These are phyloP conservation scores for Lachancea fermentati DNA, from an alignment of 805 yeast species.

Conservation along the genomic window DNA sequence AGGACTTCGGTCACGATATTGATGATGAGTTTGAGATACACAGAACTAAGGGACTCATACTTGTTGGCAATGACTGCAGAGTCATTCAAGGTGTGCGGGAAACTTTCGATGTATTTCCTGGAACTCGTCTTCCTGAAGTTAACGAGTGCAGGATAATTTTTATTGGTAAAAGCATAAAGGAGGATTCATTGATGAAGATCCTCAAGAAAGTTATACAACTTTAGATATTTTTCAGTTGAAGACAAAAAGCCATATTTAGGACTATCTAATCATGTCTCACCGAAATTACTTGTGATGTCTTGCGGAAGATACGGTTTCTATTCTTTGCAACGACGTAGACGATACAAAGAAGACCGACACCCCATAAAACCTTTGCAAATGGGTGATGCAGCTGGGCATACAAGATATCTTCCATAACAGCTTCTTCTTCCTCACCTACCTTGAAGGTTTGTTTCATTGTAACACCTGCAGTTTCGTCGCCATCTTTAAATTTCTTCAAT, in stretches of 20 bases:
- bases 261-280: slow-evolving; percentile 21
- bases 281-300: slow-evolving; percentile 21
- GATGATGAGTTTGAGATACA: slow-evolving; percentile 55
- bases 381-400: slow-evolving; percentile 21
- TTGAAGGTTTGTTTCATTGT: slow-evolving; percentile 12
- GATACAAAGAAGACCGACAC: slow-evolving; percentile 11
- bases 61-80: slow-evolving; percentile 39
- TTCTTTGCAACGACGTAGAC: slow-evolving; percentile 15
- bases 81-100: slow-evolving; percentile 91
- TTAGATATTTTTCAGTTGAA: too few relatives aligned
- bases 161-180: slow-evolving; percentile 61
- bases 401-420: slow-evolving; percentile 15
- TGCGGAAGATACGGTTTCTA: slow-evolving; percentile 13
- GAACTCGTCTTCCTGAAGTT: slow-evolving; percentile 31
- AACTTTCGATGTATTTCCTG: slow-evolving; percentile 72
- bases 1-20: slow-evolving; percentile 41
- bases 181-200: slow-evolving; percentile 30
- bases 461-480: slow-evolving; percentile 25
- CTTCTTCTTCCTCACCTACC: slow-evolving; percentile 12
- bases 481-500: slow-evolving; percentile 24
- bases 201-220: slow-evolving; percentile 7
- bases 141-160: slow-evolving; percentile 56
- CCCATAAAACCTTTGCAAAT: slow-evolving; percentile 14
- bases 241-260: too few relatives aligned
- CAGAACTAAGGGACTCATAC: slow-evolving; percentile 72